Conservation (phyloP, 179 eudicot species). For the Sideroxylon spinosum region DNA sequence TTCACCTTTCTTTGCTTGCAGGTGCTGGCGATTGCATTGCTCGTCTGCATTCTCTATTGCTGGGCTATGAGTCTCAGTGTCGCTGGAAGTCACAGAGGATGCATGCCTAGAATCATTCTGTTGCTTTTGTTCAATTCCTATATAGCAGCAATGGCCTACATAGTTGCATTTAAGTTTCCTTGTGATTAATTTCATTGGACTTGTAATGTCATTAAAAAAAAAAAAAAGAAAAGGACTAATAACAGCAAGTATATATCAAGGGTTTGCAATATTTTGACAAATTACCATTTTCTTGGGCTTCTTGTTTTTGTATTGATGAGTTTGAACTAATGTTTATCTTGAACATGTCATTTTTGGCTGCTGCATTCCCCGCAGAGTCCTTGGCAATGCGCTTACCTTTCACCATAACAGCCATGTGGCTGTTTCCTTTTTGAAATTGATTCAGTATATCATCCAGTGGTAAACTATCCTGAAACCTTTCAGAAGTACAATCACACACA, state of each 20-base stretch:
- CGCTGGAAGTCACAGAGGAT: constrained; percentile 13
- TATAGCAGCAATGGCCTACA: neutral
- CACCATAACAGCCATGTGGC: constrained; percentile 76
- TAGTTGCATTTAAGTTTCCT: too few relatives aligned
- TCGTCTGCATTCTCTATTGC: neutral
- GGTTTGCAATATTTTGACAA: neutral
- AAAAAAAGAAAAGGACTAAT: neutral
- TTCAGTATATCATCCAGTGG: constrained; percentile 65
- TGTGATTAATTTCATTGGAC: neutral
- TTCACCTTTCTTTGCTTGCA: neutral
- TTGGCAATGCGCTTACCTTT: constrained; percentile 35
- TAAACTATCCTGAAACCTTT: constrained; percentile 52
- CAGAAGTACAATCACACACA: too few relatives aligned
- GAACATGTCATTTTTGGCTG: constrained; percentile 1
- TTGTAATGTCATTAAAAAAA: neutral
- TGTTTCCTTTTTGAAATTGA: constrained; percentile 68
- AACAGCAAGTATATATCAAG: neutral
- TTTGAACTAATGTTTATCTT: constrained; percentile 8
- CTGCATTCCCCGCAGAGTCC: constrained; percentile 22
- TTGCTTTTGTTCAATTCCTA: constrained; percentile 9
- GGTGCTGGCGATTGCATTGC: too few relatives aligned
- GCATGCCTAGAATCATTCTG: constrained; percentile 14
- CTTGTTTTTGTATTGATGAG: constrained; percentile 8
- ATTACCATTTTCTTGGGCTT: constrained; percentile 16
- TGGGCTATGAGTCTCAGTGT: constrained; percentile 18